Percentiles rank a stretch among this genome's conserved stretches.
phyloP scores from a whole-genome alignment of 2,329 filamentous ascomycete species.

The Hypoxylon sp. region DNA sequence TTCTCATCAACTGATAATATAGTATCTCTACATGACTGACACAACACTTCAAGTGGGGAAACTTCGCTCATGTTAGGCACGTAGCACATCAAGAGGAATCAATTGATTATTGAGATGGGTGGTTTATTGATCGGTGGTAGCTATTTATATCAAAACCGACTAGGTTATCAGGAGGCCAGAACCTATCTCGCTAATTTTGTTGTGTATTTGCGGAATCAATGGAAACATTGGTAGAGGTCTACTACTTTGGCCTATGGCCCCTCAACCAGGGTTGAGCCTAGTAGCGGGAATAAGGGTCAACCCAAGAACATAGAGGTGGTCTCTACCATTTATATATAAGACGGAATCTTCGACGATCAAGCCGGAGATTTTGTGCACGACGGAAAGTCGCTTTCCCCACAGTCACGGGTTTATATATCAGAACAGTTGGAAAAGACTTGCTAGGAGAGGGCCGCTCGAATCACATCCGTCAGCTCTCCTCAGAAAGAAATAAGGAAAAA shows the following conservation, averaged over 20 bases:
- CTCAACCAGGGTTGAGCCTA: not conserved
- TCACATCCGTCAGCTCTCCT: too few species aligned
- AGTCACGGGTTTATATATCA: not conserved
- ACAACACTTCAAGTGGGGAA: not conserved
- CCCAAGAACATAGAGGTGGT: not conserved
- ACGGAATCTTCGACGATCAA: not conserved
- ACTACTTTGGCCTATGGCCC: not conserved
- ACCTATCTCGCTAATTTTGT: not conserved
- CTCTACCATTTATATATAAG: not conserved
- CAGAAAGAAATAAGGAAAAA: too few species aligned
- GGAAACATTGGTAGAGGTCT: not conserved
- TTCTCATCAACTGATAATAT: not conserved
- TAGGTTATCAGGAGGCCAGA: conserved; percentile 1
- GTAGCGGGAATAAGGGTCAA: not conserved
- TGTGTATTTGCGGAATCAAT: not conserved
- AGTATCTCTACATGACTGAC: conserved; percentile 5
- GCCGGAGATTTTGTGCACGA: not conserved
- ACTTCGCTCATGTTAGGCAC: not conserved
- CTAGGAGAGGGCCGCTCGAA: not conserved
- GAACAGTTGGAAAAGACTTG: not conserved
- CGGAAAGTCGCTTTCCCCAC: not conserved
- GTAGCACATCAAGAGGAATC: not conserved
- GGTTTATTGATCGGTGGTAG: not conserved
- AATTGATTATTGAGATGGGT: not conserved
- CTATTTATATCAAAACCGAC: conserved; percentile 5